Percentiles rank a stretch among this genome's conserved stretches.
Evolutionary conservation across 306 rosid species (phyloP).

Genomic region (Pueraria montana): DNA sequence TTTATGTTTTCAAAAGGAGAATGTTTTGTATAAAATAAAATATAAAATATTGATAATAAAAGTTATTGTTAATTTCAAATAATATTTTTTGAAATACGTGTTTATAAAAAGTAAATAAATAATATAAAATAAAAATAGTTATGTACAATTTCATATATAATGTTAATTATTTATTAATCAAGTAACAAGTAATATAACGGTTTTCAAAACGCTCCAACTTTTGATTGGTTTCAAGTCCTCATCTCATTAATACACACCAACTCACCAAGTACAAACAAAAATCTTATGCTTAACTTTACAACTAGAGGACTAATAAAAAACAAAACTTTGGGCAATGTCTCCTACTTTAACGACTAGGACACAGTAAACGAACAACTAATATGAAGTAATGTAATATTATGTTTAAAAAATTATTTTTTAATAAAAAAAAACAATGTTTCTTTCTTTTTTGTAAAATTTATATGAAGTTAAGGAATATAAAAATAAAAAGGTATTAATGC

Average conservation of each 20-base stretch:
- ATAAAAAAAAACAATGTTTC: not conserved
- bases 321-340: not conserved
- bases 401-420: not conserved
- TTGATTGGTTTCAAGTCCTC: not conserved
- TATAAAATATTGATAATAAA: no score
- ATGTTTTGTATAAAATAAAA: not conserved
- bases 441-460: no score
- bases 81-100: not conserved
- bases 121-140: not conserved
- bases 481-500: not conserved
- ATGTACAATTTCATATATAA: not conserved
- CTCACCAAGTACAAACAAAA: constrained; percentile 3
- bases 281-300: not conserved
- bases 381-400: not conserved
- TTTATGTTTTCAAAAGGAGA: not conserved
- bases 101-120: not conserved
- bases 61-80: not conserved
- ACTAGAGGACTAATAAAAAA: not conserved
- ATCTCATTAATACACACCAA: not conserved
- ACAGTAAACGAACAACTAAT: constrained; percentile 7
- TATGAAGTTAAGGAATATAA: not conserved
- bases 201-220: not conserved
- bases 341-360: constrained; percentile 25
- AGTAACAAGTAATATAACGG: not conserved
- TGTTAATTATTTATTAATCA: not conserved